Conservation (phyloP, 2,329 filamentous ascomycete genomes). For the Fusarium sp. region DNA sequence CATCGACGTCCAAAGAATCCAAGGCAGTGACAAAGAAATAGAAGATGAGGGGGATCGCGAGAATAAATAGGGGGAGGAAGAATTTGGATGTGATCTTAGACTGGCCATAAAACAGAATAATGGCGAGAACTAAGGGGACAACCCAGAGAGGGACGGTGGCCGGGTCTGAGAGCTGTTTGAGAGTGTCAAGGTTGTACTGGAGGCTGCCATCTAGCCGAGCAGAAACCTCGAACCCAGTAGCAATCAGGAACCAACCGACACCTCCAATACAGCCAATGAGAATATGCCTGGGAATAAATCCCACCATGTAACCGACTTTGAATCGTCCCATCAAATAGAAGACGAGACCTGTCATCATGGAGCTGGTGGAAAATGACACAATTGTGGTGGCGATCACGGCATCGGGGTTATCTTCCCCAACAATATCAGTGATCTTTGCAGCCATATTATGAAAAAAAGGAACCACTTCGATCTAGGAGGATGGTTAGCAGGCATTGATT, state of each 20-base stretch:
- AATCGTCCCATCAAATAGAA: slow-evolving; percentile 93
- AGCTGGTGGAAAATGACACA: slow-evolving; percentile 87
- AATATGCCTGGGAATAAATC: slow-evolving; percentile 96
- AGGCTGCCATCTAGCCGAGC: slow-evolving; percentile 87
- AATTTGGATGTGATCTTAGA: slow-evolving; percentile 82
- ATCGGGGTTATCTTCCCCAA: slow-evolving; percentile 83
- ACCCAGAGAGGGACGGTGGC: slow-evolving; percentile 86
- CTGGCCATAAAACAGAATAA: slow-evolving; percentile 80
- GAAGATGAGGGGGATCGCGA: slow-evolving; percentile 78
- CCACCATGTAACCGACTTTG: slow-evolving; percentile 89
- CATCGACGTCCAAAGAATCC: slow-evolving; percentile 71
- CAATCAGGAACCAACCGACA: slow-evolving; percentile 92
- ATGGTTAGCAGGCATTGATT: slow-evolving; percentile 1
- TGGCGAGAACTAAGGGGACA: slow-evolving; percentile 78
- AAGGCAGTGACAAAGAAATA: slow-evolving; percentile 79
- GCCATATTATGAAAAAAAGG: slow-evolving; percentile 99
- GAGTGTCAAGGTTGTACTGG: slow-evolving; percentile 79
- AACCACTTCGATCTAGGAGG: slow-evolving; percentile 86
- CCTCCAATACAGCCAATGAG: slow-evolving; percentile 97
- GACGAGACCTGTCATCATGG: slow-evolving; percentile 87
- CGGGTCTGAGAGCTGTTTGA: slow-evolving; percentile 75
- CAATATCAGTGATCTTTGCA: slow-evolving; percentile 78
- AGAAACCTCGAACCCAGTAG: slow-evolving; percentile 93
- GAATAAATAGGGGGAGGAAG: slow-evolving; percentile 86
- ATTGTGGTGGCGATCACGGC: slow-evolving; percentile 95